Conservation (phyloP, 805 yeast species). For the Wickerhamiella australiensis region DNA sequence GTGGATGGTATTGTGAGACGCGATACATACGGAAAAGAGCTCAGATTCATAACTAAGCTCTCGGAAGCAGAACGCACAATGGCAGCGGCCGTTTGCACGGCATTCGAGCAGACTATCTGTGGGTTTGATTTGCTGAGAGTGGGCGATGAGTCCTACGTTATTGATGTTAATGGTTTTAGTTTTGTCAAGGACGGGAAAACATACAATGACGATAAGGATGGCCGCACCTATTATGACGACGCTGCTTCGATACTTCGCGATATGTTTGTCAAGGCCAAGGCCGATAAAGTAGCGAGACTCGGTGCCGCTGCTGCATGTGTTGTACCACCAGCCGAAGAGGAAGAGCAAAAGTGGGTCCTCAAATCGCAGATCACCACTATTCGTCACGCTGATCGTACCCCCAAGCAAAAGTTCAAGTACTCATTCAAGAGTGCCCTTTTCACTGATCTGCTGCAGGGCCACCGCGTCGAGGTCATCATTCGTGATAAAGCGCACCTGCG, state of each 20-base stretch:
- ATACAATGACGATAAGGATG: constrained; percentile 24
- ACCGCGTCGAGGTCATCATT: constrained; percentile 89
- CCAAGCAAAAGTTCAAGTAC: constrained; percentile 93
- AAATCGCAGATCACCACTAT: constrained; percentile 85
- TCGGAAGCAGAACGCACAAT: constrained; percentile 62
- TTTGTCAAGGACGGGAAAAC: constrained; percentile 65
- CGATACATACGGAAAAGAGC: constrained; percentile 94
- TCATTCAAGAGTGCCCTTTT: constrained; percentile 83
- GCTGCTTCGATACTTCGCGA: constrained; percentile 68
- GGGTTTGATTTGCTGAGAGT: constrained; percentile 93
- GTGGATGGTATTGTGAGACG: constrained; percentile 98
- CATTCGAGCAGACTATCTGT: constrained; percentile 87
- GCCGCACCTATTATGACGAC: constrained; percentile 68
- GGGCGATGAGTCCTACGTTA: constrained; percentile 76
- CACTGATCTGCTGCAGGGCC: constrained; percentile 79
- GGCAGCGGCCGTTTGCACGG: constrained; percentile 63
- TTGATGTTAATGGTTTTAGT: constrained; percentile 96
- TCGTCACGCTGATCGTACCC: constrained; percentile 97
- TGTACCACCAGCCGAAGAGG: constrained; percentile 13
- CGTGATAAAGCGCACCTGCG: constrained; percentile 77
- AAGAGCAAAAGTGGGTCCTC: constrained; percentile 81
- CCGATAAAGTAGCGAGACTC: constrained; percentile 23
- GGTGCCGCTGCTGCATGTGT: constrained; percentile 3
- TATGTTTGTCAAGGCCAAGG: constrained; percentile 53
- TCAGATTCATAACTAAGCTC: constrained; percentile 75